These are phyloP conservation scores for Nitzschia inconspicua DNA, from an alignment of 108 stramenopile genomes.

Conservation along the genomic window DNA sequence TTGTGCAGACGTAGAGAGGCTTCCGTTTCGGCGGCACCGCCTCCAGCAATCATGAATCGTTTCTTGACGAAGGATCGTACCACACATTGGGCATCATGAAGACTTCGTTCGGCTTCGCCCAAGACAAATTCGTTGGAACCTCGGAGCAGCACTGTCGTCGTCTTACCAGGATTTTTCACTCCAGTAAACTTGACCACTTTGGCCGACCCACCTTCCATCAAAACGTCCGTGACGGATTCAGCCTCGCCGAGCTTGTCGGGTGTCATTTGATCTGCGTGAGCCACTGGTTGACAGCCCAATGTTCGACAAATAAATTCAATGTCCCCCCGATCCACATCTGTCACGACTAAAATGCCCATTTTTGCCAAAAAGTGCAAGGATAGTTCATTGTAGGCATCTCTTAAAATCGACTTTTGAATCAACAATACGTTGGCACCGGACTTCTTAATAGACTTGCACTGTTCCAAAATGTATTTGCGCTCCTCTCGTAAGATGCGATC, in stretches of 20 bases:
- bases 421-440: constrained; percentile 95
- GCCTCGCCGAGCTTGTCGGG: constrained; percentile 90
- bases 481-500: constrained; percentile 98
- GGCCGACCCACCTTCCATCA: constrained; percentile 86
- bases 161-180: constrained; percentile 86
- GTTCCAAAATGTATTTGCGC: constrained; percentile 92
- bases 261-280: constrained; percentile 90
- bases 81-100: constrained; percentile 99
- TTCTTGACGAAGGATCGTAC: constrained; percentile 96
- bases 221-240: constrained; percentile 89
- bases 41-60: constrained; percentile 95
- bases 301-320: constrained; percentile 97
- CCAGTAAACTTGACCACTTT: constrained; percentile 98
- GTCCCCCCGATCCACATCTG: constrained; percentile 95
- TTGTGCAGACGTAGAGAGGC: constrained; percentile 81
- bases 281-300: constrained; percentile 90
- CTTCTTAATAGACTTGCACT: constrained; percentile 98
- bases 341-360: constrained; percentile 99
- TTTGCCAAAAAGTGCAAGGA: constrained; percentile 97
- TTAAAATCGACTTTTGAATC: constrained; percentile 96
- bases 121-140: constrained; percentile 98
- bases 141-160: constrained; percentile 92
- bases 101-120: constrained; percentile 95
- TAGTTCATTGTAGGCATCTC: constrained; percentile 99
- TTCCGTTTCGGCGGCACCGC: constrained; percentile 97